Base-by-base conservation (phyloP, 768 basidiomycete species). In the Jaapia argillacea region DNA sequence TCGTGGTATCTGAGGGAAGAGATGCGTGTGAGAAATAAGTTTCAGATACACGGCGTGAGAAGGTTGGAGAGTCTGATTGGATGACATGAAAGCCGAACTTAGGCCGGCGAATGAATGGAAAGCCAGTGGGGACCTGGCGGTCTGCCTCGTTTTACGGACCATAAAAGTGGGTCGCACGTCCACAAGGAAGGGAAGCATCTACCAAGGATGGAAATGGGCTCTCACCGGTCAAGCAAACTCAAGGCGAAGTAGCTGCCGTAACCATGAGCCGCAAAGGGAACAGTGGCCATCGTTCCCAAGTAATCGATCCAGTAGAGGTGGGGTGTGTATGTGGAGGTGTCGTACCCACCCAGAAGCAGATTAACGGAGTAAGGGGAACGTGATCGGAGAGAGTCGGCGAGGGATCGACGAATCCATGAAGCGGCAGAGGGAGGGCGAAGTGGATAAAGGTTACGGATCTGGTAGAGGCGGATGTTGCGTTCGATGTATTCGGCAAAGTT, bases 401-500 rank as follows among this genome's bases (percentile, higher is more conserved):
- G 74, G 12, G 84, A 73, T 48, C 88, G 79, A 21, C 96, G 85
- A 55, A 96, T 87, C 93, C 94, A 99, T 4, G 93, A 79, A 5
- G 94, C 89, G 14, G 93, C 91, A 4, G 93, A 84, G 7, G 82
- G 72, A 2, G 96, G 94, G 36, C 87, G 83, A 36, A 97, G 84
- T 10, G 89, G 75, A 61, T 88, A 82, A 59, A 83, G 72, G 66
- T 98, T 85, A 55, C 94, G 84, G 57, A 98, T 98, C 55, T 96
- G 89, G 66, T 94, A 93, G 39, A 99, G 70, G 37, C 94, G 83
- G 51, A 99, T 79, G 68, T 96, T 98, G 48, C 94, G 82, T 58
- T 97, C 92, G 48, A 98, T 77, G 55, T 75, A 99, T 65, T 99
- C 96, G 1, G 94, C 86, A 55, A 98, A 98, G 58, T 97, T 88